A percentile compares a stretch with the other conserved stretches of the same genome.
phyloP scores from a whole-genome alignment of 2,329 filamentous ascomycete genomes.

The Stachybotrys elegans region DNA sequence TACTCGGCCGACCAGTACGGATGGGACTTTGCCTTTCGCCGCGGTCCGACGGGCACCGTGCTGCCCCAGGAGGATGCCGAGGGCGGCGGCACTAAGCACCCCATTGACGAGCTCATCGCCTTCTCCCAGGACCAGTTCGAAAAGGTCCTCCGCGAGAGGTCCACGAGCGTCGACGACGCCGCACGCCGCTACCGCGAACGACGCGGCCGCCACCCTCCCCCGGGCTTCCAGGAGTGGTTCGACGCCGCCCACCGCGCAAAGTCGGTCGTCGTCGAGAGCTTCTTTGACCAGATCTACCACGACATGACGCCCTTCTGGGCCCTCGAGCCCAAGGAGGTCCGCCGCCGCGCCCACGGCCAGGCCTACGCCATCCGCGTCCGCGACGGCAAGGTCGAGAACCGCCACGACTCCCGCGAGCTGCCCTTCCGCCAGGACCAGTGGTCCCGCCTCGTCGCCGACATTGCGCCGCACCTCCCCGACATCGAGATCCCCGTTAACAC shows the following conservation, averaged over 20 bases:
- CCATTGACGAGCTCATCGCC: constrained; percentile 45
- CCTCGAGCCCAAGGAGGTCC: constrained; percentile 36
- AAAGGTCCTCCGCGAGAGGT: constrained; percentile 36
- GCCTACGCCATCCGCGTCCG: constrained; percentile 43
- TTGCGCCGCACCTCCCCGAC: constrained; percentile 52
- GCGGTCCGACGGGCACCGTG: too few species aligned
- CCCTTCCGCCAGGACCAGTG: constrained; percentile 43
- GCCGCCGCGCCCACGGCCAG: constrained; percentile 35
- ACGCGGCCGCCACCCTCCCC: constrained; percentile 56
- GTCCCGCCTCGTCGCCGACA: constrained; percentile 44
- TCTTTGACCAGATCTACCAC: constrained; percentile 60
- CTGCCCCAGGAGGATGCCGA: too few species aligned
- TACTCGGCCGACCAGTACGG: too few species aligned
- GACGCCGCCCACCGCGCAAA: constrained; percentile 45
- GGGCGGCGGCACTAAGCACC: too few species aligned
- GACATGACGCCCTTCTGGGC: constrained; percentile 59
- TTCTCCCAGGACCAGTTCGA: constrained; percentile 39
- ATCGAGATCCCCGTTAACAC: constrained; percentile 64
- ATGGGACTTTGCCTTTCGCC: too few species aligned
- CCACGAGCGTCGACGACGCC: constrained; percentile 43
- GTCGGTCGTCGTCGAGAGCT: constrained; percentile 57
- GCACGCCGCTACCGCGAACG: constrained; percentile 50
- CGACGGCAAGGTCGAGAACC: constrained; percentile 31
- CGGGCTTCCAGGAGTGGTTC: constrained; percentile 59
- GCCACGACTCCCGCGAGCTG: constrained; percentile 32